phyloP scores from a whole-genome alignment of 345 rosid species.

The Hibiscus trionum region DNA sequence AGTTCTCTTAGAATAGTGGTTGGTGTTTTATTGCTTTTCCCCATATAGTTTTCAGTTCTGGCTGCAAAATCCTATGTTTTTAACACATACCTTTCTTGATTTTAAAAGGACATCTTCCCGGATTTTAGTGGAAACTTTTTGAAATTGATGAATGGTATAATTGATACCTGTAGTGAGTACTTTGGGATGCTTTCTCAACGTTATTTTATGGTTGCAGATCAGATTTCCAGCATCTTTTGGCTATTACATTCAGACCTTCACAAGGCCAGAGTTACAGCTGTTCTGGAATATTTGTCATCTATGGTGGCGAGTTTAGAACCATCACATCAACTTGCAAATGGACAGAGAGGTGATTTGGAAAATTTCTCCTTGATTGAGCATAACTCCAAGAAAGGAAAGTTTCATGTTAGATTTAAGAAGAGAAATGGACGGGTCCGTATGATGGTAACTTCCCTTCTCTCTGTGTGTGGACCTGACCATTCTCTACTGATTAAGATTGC shows the following conservation, averaged over 20 bases:
- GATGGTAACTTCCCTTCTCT: constrained; percentile 40
- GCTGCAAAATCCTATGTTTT: not conserved
- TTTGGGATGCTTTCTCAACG: constrained; percentile 10
- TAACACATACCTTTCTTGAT: not conserved
- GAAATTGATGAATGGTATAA: constrained; percentile 1
- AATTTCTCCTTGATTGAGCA: constrained; percentile 38
- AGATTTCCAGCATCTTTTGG: constrained; percentile 64
- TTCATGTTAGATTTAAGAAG: constrained; percentile 65
- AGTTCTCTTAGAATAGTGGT: not conserved
- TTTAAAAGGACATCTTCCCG: not conserved
- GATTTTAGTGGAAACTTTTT: not conserved
- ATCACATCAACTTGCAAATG: constrained; percentile 28
- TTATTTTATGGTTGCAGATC: constrained; percentile 37
- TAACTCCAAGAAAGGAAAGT: constrained; percentile 48
- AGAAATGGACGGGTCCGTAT: constrained; percentile 80
- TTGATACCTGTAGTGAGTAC: not conserved
- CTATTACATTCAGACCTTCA: constrained; percentile 71
- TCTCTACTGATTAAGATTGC: not conserved
- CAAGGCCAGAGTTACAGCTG: constrained; percentile 45
- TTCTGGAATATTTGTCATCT: constrained; percentile 70
- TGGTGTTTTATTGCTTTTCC: not conserved
- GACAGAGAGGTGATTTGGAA: constrained; percentile 38
- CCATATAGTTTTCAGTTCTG: not conserved
- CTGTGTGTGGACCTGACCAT: not conserved
- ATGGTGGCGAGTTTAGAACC: constrained; percentile 65